phyloP scores from a whole-genome alignment of 169 alveolate genomes.

The Plasmodium malariae region DNA sequence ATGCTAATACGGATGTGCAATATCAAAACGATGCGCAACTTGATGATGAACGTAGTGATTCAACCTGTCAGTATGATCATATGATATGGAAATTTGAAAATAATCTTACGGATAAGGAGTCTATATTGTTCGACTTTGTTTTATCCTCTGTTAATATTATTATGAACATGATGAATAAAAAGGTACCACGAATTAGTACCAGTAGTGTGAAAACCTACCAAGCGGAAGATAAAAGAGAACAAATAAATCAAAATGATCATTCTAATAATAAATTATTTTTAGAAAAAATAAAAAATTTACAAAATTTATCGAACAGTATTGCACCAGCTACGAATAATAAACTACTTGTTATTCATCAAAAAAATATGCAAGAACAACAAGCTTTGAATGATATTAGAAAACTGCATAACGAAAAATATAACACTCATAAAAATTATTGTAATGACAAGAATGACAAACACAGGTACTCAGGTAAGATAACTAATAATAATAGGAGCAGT shows the following conservation, averaged over 20 bases:
- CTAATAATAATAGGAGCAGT: not conserved
- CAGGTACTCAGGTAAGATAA: not conserved
- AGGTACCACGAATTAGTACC: not conserved
- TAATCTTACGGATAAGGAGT: constrained; percentile 24
- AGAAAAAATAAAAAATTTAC: constrained; percentile 39
- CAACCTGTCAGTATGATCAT: not conserved
- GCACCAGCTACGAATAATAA: constrained; percentile 25
- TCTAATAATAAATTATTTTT: constrained; percentile 3
- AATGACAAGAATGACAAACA: not conserved
- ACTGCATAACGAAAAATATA: constrained; percentile 54
- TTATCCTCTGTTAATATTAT: constrained; percentile 59
- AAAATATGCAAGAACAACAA: constrained; percentile 44
- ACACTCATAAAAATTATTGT: constrained; percentile 36
- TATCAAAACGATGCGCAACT: not conserved
- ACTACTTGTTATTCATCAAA: constrained; percentile 34
- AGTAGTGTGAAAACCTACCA: not conserved
- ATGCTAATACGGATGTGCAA: not conserved
- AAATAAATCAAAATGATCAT: not conserved
- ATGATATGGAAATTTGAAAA: constrained; percentile 67
- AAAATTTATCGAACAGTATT: constrained; percentile 26
- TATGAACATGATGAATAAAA: constrained; percentile 39
- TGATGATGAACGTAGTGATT: not conserved
- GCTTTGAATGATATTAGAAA: constrained; percentile 67
- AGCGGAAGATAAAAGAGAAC: constrained; percentile 14
- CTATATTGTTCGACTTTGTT: constrained; percentile 68